phyloP scores from a whole-genome alignment of 345 rosid species.

The Brassica juncea region DNA sequence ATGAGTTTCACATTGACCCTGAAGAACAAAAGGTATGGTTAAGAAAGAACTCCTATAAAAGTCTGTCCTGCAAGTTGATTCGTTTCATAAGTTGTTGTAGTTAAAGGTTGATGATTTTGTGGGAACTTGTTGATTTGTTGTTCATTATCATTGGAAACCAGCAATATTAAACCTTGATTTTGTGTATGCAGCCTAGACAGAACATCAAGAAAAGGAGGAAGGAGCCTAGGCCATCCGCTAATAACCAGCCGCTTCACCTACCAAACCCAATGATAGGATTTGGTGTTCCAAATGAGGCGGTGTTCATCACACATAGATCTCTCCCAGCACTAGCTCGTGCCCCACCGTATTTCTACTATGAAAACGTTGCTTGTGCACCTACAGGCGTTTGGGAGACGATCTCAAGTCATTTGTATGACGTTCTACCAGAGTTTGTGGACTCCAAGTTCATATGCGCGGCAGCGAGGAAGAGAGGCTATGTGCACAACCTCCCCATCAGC shows the following conservation, averaged over 20 bases:
- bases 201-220: constrained; percentile 59
- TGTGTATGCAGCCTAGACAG: constrained; percentile 43
- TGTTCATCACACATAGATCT: constrained; percentile 37
- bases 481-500: constrained; percentile 76
- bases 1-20: constrained; percentile 50
- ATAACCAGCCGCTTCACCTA: constrained; percentile 56
- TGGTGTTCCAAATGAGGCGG: constrained; percentile 66
- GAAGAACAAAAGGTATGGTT: constrained; percentile 58
- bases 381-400: constrained; percentile 93
- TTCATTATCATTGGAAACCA: background rate
- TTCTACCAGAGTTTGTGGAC: constrained; percentile 86
- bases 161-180: background rate
- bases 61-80: background rate
- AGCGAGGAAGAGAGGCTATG: constrained; percentile 87
- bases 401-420: constrained; percentile 62
- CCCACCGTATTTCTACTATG: constrained; percentile 86
- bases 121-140: background rate
- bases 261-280: constrained; percentile 92
- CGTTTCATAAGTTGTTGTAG: background rate
- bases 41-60: background rate
- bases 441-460: constrained; percentile 80
- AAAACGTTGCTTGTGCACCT: constrained; percentile 92
- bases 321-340: constrained; percentile 65
- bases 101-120: background rate
- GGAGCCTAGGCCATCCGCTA: constrained; percentile 24